These are phyloP conservation scores for Neohortaea acidophila DNA, from an alignment of 495 filamentous ascomycete species.

Conservation along the genomic window DNA sequence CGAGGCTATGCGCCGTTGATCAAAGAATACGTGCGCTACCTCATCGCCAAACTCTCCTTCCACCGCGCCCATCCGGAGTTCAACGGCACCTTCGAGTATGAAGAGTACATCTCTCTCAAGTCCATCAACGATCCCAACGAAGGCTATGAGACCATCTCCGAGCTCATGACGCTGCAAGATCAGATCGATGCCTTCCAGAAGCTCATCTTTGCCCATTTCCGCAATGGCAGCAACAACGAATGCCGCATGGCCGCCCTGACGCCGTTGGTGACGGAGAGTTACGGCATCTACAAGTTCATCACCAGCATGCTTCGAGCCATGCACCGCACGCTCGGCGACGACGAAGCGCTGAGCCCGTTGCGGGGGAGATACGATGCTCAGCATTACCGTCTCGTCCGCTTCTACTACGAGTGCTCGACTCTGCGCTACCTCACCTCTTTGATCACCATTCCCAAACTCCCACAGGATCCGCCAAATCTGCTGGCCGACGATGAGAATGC, in stretches of 20 bases:
- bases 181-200: conserved; percentile 98
- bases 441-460: conserved; percentile 90
- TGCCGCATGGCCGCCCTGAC: conserved; percentile 90
- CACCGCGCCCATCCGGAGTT: conserved; percentile 95
- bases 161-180: conserved; percentile 92
- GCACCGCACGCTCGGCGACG: conserved; percentile 91
- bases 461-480: conserved; percentile 78
- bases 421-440: conserved; percentile 88
- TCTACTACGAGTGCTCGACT: conserved; percentile 98
- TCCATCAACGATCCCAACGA: conserved; percentile 98
- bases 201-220: conserved; percentile 91
- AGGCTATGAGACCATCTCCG: conserved; percentile 93
- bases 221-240: conserved; percentile 80
- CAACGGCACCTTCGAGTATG: conserved; percentile 96
- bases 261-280: conserved; percentile 89
- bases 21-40: conserved; percentile 85
- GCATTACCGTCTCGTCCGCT: conserved; percentile 87
- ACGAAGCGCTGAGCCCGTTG: conserved; percentile 84
- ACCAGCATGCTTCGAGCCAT: conserved; percentile 50
- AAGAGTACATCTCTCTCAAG: conserved; percentile 96
- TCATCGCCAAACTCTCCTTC: conserved; percentile 83
- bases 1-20: conserved; percentile 82
- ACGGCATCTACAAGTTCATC: conserved; percentile 54
- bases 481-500: conserved; percentile 50
- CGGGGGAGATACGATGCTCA: conserved; percentile 82